A percentile compares a stretch with the other conserved stretches of the same genome.
These are phyloP conservation scores for Curvularia spicifera DNA, from an alignment of 2,329 filamentous ascomycete species.

Conservation along the genomic window DNA sequence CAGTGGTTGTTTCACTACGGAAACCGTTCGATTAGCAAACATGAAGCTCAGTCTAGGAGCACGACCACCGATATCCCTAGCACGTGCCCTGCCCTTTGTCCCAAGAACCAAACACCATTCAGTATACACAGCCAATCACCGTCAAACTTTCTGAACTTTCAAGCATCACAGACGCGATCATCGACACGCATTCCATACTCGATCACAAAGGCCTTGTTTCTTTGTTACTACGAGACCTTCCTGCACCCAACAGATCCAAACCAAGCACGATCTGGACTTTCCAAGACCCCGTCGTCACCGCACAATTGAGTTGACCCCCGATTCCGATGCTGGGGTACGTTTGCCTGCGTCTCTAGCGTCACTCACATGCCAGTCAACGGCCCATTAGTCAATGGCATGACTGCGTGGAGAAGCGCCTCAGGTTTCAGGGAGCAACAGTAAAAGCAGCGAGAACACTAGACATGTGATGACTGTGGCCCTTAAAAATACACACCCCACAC, in stretches of 20 bases:
- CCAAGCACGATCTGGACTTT: not conserved
- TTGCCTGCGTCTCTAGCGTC: not conserved
- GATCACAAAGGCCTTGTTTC: not conserved
- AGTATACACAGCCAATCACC: not conserved
- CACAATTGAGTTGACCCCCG: not conserved
- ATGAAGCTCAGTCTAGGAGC: not conserved
- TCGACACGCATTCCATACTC: not conserved
- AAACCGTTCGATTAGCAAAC: not conserved
- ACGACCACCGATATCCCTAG: not conserved
- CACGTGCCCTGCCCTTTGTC: not conserved
- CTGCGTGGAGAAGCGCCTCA: not conserved
- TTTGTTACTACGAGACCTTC: not conserved
- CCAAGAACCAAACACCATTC: not conserved
- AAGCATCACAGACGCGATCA: not conserved
- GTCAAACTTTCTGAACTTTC: not conserved
- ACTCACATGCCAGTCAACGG: slow-evolving; percentile 2
- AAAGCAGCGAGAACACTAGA: not conserved
- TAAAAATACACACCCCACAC: not conserved
- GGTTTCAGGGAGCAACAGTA: not conserved
- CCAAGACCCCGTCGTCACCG: not conserved
- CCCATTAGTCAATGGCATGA: not conserved
- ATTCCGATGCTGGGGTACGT: not conserved
- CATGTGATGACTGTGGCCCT: not conserved
- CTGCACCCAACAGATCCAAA: not conserved
- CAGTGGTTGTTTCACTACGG: not conserved